Conservation (phyloP, 768 basidiomycete genomes). For the Saitozyma sp. region DNA sequence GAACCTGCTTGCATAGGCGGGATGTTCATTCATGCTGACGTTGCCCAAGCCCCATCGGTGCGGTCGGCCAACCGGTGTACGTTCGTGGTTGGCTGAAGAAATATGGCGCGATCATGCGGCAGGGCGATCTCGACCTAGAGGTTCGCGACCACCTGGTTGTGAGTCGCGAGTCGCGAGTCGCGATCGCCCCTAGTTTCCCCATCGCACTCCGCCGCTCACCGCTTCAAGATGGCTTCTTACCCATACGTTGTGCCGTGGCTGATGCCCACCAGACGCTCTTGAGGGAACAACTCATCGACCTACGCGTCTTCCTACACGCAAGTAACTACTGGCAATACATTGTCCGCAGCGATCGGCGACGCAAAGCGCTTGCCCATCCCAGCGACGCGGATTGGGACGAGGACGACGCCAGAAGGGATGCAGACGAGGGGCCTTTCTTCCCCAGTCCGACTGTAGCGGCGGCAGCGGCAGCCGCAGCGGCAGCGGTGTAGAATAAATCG, state of each 20-base stretch:
- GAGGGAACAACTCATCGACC: background rate
- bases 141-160: conserved; percentile 15
- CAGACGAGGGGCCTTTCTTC: no score
- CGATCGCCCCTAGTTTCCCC: background rate
- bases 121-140: conserved; percentile 15
- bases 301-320: background rate
- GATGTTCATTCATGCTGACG: background rate
- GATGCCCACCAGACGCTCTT: background rate
- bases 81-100: conserved; percentile 16
- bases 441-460: no score
- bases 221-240: no score
- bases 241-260: no score
- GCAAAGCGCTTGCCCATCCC: no score
- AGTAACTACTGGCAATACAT: background rate
- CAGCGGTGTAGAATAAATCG: no score
- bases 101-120: conserved; percentile 22
- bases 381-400: no score
- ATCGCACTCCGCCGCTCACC: background rate
- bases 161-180: conserved; percentile 4
- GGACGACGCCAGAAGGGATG: no score
- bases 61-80: conserved; percentile 4
- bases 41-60: conserved; percentile 8
- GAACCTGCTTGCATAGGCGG: background rate
- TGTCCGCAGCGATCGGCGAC: no score
- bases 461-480: no score